A percentile compares a stretch with the other conserved stretches of the same genome.
These are phyloP conservation scores for Carallia pectinifolia DNA, from an alignment of 345 rosid genomes.

Conservation along the genomic window DNA sequence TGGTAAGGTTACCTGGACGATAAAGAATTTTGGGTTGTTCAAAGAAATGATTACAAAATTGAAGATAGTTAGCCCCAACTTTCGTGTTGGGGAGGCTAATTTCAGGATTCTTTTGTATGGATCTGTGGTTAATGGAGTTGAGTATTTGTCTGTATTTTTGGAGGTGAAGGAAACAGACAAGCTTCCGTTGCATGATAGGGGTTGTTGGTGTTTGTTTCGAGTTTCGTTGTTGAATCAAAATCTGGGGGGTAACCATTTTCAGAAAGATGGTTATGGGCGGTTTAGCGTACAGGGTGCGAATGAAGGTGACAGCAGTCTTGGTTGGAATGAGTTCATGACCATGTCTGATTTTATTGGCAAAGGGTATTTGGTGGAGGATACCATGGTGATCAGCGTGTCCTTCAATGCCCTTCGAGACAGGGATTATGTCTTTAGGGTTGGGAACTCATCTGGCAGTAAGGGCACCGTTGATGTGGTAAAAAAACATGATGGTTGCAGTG, in stretches of 20 bases:
- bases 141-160: constrained; percentile 13
- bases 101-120: constrained; percentile 6
- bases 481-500: constrained; percentile 1
- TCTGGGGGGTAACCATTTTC: constrained; percentile 9
- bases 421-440: constrained; percentile 4
- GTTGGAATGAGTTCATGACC: constrained; percentile 23
- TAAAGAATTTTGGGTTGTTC: constrained; percentile 15
- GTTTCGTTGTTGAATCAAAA: constrained; percentile 20
- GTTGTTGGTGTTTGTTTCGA: constrained; percentile 21
- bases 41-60: constrained; percentile 11
- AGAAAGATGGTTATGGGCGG: constrained; percentile 17
- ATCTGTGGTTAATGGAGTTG: constrained; percentile 8
- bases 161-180: constrained; percentile 13
- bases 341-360: constrained; percentile 15
- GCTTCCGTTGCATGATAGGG: background rate
- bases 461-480: background rate
- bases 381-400: constrained; percentile 6
- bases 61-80: constrained; percentile 14
- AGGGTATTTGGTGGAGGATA: constrained; percentile 22
- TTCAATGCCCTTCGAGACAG: constrained; percentile 8
- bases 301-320: constrained; percentile 11
- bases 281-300: background rate
- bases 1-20: constrained; percentile 20
- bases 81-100: constrained; percentile 16
- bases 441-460: constrained; percentile 5